phyloP scores from a whole-genome alignment of 2,329 filamentous ascomycete genomes.

The Cladophialophora carrionii region DNA sequence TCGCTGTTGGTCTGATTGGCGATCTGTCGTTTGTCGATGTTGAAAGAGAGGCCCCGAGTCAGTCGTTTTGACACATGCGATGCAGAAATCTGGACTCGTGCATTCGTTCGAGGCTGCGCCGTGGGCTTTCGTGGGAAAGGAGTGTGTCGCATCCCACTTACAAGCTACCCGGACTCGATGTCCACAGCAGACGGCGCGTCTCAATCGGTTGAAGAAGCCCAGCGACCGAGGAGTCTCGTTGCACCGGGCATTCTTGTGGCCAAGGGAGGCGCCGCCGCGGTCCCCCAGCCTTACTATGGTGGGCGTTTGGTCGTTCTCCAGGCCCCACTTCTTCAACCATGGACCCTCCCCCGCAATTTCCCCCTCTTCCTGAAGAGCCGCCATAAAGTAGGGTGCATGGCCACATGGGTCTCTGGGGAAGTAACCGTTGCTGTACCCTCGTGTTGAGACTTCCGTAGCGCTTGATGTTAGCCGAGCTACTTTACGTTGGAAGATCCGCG shows the following conservation, averaged over 20 bases:
- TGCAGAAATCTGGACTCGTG: background rate
- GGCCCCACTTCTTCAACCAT: background rate
- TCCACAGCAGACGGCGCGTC: background rate
- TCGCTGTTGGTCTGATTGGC: background rate
- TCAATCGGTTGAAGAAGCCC: background rate
- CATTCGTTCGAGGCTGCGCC: background rate
- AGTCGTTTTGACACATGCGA: background rate
- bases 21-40: background rate
- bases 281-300: background rate
- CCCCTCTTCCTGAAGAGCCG: background rate
- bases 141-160: background rate
- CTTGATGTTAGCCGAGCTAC: background rate
- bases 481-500: background rate
- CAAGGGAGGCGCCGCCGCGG: background rate
- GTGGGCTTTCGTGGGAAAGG: background rate
- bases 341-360: slow-evolving; percentile 6
- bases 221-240: background rate
- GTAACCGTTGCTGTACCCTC: background rate
- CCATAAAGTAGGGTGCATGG: background rate
- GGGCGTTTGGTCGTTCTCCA: background rate
- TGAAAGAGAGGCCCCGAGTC: background rate
- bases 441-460: background rate
- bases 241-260: background rate
- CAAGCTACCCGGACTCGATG: background rate
- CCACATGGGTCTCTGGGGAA: background rate